Evolutionary conservation across 176 grass and related monocot species (phyloP).

Genomic region (Thalia dealbata): DNA sequence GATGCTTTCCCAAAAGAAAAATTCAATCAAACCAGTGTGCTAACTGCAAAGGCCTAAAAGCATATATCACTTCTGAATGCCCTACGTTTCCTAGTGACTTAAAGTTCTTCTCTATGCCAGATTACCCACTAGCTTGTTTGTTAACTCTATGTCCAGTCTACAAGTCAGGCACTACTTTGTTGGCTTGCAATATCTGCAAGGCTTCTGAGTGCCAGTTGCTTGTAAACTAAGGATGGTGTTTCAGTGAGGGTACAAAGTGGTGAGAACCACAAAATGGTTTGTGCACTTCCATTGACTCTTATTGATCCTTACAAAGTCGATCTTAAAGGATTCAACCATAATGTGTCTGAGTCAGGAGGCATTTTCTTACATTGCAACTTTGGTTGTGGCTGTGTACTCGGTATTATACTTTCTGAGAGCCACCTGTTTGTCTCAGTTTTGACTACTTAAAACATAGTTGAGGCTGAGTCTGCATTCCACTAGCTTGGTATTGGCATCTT

Average conservation of each 20-base stretch:
- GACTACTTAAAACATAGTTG: background rate
- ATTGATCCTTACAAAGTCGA: background rate
- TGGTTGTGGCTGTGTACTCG: background rate
- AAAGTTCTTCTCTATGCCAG: background rate
- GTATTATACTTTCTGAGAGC: background rate
- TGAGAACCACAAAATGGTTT: background rate
- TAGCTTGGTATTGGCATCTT: slow-evolving; percentile 12
- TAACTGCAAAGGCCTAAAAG: background rate
- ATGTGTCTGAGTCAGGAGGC: background rate
- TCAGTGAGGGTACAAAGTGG: background rate
- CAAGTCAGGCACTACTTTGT: background rate
- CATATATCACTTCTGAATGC: too few species aligned
- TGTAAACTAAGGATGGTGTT: background rate
- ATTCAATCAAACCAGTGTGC: background rate
- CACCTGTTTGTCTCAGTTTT: slow-evolving; percentile 4
- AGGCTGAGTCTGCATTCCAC: slow-evolving; percentile 1
- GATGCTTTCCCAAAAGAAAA: background rate
- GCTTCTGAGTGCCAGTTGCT: background rate
- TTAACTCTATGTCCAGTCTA: too few species aligned
- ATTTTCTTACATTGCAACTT: background rate
- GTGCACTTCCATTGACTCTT: background rate
- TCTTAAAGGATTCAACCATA: background rate
- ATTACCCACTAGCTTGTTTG: background rate
- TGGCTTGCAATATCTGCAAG: background rate
- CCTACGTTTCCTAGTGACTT: background rate